phyloP scores from a whole-genome alignment of 2,329 filamentous ascomycete species.

The Catunica adiposa region DNA sequence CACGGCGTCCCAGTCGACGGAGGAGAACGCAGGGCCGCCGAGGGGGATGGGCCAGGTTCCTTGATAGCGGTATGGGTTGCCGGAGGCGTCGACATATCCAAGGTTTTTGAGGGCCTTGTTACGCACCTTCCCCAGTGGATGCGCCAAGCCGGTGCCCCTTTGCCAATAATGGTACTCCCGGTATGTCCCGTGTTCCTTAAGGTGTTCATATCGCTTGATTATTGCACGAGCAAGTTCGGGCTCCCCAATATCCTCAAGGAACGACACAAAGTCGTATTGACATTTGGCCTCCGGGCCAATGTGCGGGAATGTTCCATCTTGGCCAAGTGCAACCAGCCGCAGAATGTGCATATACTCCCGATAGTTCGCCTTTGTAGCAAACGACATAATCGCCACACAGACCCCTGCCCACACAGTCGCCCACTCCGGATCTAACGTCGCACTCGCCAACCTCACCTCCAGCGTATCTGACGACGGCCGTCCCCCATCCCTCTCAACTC shows the following conservation, averaged over 20 bases:
- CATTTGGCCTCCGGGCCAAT: slow-evolving; percentile 6
- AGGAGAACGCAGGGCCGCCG: too few species aligned
- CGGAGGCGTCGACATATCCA: background rate
- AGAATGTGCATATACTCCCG: slow-evolving; percentile 20
- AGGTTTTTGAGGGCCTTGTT: background rate
- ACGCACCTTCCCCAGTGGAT: too few species aligned
- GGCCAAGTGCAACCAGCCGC: slow-evolving; percentile 16
- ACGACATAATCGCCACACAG: slow-evolving; percentile 20
- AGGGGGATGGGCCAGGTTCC: too few species aligned
- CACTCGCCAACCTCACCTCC: slow-evolving; percentile 24
- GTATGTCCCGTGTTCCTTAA: background rate
- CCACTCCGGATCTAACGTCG: slow-evolving; percentile 22
- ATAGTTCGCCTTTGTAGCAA: slow-evolving; percentile 19
- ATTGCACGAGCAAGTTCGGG: slow-evolving; percentile 18
- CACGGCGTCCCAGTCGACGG: too few species aligned
- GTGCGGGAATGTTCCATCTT: background rate
- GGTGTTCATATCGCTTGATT: background rate
- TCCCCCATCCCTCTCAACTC: background rate
- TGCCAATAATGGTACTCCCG: background rate
- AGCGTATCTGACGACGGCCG: slow-evolving; percentile 17
- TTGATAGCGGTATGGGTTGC: too few species aligned
- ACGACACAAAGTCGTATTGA: slow-evolving; percentile 23
- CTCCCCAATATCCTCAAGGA: slow-evolving; percentile 23
- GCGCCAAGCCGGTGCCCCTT: too few species aligned
- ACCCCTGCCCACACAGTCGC: slow-evolving; percentile 22